Evolutionary conservation across 1,284 basidiomycete genomes (phyloP).

Genomic region (Cystobasidium slooffiae): DNA sequence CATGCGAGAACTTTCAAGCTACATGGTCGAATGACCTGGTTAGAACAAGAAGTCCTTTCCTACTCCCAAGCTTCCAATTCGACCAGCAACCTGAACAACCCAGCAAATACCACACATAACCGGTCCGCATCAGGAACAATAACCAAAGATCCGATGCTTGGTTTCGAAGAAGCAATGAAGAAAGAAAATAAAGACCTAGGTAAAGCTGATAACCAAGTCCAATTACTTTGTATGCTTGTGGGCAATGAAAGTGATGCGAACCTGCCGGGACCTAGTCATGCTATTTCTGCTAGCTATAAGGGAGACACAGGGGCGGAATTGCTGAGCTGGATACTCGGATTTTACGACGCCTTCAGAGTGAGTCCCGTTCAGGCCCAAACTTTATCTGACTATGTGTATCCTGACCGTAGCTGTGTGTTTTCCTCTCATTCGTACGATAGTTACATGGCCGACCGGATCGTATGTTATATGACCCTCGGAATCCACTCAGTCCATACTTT

Average conservation of each 20-base stretch:
- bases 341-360: slow-evolving; percentile 50
- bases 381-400: too few relatives aligned
- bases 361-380: too few relatives aligned
- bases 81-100: neutral
- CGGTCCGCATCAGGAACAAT: neutral
- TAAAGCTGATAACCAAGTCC: slow-evolving; percentile 49
- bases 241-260: slow-evolving; percentile 61
- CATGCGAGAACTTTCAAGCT: slow-evolving; percentile 86
- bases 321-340: slow-evolving; percentile 89
- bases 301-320: slow-evolving; percentile 68
- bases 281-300: slow-evolving; percentile 61
- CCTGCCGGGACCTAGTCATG: slow-evolving; percentile 86
- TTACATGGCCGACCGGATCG: slow-evolving; percentile 80
- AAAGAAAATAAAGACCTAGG: slow-evolving; percentile 58
- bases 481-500: slow-evolving; percentile 63
- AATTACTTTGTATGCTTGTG: slow-evolving; percentile 50
- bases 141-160: slow-evolving; percentile 14
- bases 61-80: slow-evolving; percentile 9
- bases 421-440: slow-evolving; percentile 52
- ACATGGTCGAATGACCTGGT: slow-evolving; percentile 56
- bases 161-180: slow-evolving; percentile 33
- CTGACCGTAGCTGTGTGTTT: neutral
- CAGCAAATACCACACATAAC: neutral
- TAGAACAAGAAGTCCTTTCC: slow-evolving; percentile 45
- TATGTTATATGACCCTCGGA: slow-evolving; percentile 85